These are phyloP conservation scores for Physaria fendleri DNA, from an alignment of 345 rosid species.

Conservation along the genomic window DNA sequence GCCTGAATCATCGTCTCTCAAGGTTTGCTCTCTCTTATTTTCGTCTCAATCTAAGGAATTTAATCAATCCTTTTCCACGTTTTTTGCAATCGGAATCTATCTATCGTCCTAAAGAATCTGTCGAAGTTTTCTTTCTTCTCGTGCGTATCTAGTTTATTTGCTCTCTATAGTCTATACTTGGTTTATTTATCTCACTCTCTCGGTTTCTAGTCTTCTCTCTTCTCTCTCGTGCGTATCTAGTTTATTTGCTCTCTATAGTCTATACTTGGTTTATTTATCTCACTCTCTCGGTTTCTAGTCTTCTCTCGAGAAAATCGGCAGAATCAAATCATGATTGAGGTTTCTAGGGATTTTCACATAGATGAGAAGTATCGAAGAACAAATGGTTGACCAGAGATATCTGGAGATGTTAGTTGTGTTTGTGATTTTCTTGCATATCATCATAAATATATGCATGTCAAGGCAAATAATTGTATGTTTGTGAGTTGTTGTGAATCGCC, in stretches of 20 bases:
- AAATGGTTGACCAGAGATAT: neutral
- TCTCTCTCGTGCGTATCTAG: too few relatives aligned
- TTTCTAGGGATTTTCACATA: neutral
- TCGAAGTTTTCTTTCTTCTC: neutral
- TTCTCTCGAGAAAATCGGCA: constrained; percentile 12
- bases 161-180: neutral
- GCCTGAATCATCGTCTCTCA: constrained; percentile 42
- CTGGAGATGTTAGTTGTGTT: neutral
- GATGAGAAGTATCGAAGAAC: neutral
- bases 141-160: neutral
- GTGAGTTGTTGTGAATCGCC: neutral
- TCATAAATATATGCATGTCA: neutral
- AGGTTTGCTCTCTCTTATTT: constrained; percentile 32
- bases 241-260: too few relatives aligned
- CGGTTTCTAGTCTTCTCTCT: constrained; percentile 10
- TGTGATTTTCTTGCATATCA: neutral
- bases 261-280: neutral
- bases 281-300: constrained; percentile 1
- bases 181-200: neutral
- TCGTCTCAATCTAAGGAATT: neutral
- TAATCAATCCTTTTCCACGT: neutral
- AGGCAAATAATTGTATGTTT: neutral
- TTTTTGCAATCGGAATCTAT: neutral
- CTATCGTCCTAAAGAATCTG: neutral
- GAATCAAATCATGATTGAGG: neutral